Evolutionary conservation across 2,329 filamentous ascomycete genomes (phyloP), one percentile per base, ranked within the genome.

Genomic region (Exophiala viscosa): DNA sequence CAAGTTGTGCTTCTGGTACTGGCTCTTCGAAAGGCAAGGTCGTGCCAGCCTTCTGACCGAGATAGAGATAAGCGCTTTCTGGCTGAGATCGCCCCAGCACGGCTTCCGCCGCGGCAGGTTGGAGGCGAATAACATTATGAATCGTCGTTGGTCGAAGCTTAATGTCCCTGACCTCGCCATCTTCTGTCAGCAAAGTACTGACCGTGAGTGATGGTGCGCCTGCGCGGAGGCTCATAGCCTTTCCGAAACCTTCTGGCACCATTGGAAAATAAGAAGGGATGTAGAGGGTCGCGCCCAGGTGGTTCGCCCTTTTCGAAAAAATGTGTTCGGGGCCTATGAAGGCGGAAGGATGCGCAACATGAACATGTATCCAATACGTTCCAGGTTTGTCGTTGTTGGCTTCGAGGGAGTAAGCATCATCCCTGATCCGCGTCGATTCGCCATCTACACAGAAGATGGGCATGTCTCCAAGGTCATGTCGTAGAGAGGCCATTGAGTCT

Each of bases 331-430:
- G 73, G 8, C 71, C 62, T 55, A 85, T 74, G 62, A 83, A 85
- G 3, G 83, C 82, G 1, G 82, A 82, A 1, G 82, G 83, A 55
- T 86, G 85, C 1, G 83, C 82, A 45, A 85, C 73, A 64, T 86
- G 83, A 5, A 83, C 68, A 60, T 81, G 82, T 10, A 85, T 65
- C 83, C 83, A 86, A 57, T 75, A 77, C 2, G 68, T 68, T 5
- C 69, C 76, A 7, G 70, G 64, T 31, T 79, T 66, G 15, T 65
- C 67, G 2, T 43, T 31, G 13, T 51, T 45, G 5, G 48, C 50
- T 61, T 83, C 78, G 13, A 85, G 62, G 0, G 82, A 85, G 4
- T 85, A 68, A 2, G 80, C 83, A 60, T 86, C 83, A 55, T 86
- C 83, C 52, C 84, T 82, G 60, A 85, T 81, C 33, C 76, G 69